Evolutionary conservation across 345 rosid species (phyloP).

Genomic region (Firmiana major): DNA sequence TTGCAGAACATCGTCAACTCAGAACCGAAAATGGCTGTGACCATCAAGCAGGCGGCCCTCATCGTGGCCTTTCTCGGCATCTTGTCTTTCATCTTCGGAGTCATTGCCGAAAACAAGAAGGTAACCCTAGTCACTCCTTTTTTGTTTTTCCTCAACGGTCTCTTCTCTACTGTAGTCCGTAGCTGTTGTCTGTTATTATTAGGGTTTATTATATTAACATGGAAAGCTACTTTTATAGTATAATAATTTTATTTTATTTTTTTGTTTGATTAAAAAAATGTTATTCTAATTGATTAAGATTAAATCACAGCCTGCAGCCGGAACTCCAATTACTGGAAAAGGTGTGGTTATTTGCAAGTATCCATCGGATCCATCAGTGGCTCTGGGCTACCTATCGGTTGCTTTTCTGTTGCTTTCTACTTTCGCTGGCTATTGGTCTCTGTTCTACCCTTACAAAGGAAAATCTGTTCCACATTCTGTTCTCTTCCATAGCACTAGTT

Average conservation of each 20-base stretch:
- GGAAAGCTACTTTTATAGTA: background rate
- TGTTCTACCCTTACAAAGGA: conserved; percentile 73
- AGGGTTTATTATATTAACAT: background rate
- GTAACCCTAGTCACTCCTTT: conserved; percentile 18
- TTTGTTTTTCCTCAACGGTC: background rate
- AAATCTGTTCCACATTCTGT: conserved; percentile 66
- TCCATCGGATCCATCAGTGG: conserved; percentile 70
- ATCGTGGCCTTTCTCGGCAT: conserved; percentile 50
- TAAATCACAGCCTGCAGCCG: conserved; percentile 53
- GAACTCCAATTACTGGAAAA: conserved; percentile 57
- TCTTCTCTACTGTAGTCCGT: background rate
- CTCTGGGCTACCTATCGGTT: conserved; percentile 62
- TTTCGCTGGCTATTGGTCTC: conserved; percentile 52
- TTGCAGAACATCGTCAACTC: conserved; percentile 10
- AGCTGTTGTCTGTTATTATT: background rate
- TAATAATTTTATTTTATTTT: background rate
- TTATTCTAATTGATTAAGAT: background rate
- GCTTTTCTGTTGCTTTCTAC: conserved; percentile 51
- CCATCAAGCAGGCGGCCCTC: conserved; percentile 57
- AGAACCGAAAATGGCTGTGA: conserved; percentile 47
- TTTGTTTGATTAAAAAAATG: background rate
- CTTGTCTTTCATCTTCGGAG: conserved; percentile 62
- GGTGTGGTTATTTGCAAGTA: conserved; percentile 75
- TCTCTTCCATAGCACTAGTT: conserved; percentile 53
- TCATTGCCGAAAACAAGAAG: conserved; percentile 83